These are phyloP conservation scores for Phytophthora brassicae DNA, from an alignment of 352 stramenopile species.

Conservation along the genomic window DNA sequence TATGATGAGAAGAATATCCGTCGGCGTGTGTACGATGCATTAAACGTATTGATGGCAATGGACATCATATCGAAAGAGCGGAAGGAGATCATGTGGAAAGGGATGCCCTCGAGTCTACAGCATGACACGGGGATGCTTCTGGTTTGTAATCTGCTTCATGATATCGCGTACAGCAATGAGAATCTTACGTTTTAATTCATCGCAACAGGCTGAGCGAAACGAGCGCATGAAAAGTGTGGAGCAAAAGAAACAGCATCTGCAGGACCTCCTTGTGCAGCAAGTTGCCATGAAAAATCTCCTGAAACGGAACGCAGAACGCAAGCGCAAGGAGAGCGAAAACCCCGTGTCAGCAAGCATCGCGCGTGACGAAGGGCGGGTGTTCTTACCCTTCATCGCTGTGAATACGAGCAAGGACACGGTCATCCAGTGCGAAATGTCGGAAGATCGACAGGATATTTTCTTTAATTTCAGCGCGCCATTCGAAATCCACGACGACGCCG, in stretches of 20 bases:
- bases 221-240: slow-evolving; percentile 81
- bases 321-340: slow-evolving; percentile 48
- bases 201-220: slow-evolving; percentile 60
- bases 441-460: slow-evolving; percentile 94
- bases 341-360: slow-evolving; percentile 25
- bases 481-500: slow-evolving; percentile 98
- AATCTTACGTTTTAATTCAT: slow-evolving; percentile 5
- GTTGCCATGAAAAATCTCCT: slow-evolving; percentile 95
- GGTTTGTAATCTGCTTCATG: slow-evolving; percentile 32
- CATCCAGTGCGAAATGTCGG: slow-evolving; percentile 97
- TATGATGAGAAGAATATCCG: slow-evolving; percentile 97
- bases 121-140: slow-evolving; percentile 88
- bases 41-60: slow-evolving; percentile 98
- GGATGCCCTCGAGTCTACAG: slow-evolving; percentile 75
- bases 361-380: slow-evolving; percentile 85
- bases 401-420: slow-evolving; percentile 94
- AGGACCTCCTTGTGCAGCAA: slow-evolving; percentile 93
- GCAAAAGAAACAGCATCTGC: slow-evolving; percentile 89
- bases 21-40: slow-evolving; percentile 95
- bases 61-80: slow-evolving; percentile 98
- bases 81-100: slow-evolving; percentile 91
- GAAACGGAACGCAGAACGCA: slow-evolving; percentile 81
- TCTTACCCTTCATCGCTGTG: slow-evolving; percentile 96
- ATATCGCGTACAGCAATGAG: neutral
- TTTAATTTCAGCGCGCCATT: slow-evolving; percentile 97